These are phyloP conservation scores for Puccinia sorghi DNA, from an alignment of 1,284 basidiomycete genomes.

Conservation along the genomic window DNA sequence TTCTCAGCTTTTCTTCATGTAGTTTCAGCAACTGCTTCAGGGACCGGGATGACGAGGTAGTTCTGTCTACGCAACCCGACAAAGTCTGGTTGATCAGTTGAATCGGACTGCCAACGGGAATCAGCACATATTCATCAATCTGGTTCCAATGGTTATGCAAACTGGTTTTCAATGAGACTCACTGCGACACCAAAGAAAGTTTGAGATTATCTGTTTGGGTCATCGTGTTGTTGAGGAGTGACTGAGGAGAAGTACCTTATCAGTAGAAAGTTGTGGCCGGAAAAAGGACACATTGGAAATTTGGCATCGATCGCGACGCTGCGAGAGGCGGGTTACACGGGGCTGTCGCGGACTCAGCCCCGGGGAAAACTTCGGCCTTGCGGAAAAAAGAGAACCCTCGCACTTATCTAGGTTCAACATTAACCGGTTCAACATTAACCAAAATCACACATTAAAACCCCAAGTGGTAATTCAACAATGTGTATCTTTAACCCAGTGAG, in stretches of 20 bases:
- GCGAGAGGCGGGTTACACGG: no score
- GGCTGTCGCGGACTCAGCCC: no score
- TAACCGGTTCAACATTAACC: no score
- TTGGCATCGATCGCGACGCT: no score
- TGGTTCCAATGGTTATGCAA: background rate
- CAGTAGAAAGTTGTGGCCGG: no score
- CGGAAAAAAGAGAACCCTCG: no score
- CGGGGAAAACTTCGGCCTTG: no score
- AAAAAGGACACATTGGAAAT: no score
- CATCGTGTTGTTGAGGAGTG: background rate
- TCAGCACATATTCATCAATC: background rate
- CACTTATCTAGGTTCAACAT: no score
- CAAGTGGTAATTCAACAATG: no score
- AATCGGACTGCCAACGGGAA: slow-evolving; percentile 13
- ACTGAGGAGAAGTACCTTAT: background rate
- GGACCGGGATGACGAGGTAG: slow-evolving; percentile 25
- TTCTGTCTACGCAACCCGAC: slow-evolving; percentile 24
- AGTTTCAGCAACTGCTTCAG: slow-evolving; percentile 37
- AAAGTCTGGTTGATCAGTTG: slow-evolving; percentile 39
- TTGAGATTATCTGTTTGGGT: background rate
- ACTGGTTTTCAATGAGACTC: background rate
- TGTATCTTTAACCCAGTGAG: no score
- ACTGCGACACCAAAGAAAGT: slow-evolving; percentile 16
- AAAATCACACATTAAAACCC: no score
- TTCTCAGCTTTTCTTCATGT: slow-evolving; percentile 35